Conservation (phyloP, 306 rosid species). For the Sicyos edulis region DNA sequence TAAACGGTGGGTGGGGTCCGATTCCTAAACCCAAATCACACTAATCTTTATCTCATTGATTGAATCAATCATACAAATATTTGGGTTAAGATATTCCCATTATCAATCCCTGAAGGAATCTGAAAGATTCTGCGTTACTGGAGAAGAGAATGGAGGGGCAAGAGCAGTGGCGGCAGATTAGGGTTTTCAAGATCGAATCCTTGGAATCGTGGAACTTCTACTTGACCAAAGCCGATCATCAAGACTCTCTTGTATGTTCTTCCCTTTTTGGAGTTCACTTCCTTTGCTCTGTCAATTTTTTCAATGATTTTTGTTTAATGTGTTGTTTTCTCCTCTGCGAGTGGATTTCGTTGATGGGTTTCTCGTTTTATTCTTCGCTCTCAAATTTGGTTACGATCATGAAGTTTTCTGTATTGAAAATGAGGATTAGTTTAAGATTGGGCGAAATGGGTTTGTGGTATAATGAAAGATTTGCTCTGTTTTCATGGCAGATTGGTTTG, state of each 20-base stretch:
- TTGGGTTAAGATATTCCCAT: neutral
- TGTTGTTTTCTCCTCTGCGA: neutral
- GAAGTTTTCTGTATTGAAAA: neutral
- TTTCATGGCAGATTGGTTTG: slow-evolving; percentile 12
- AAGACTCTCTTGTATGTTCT: slow-evolving; percentile 49
- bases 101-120: slow-evolving; percentile 11
- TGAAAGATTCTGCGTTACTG: slow-evolving; percentile 4
- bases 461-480: neutral
- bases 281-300: slow-evolving; percentile 4
- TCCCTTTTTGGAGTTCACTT: neutral
- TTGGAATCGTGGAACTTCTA: slow-evolving; percentile 60
- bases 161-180: slow-evolving; percentile 26
- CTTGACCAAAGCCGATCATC: slow-evolving; percentile 47
- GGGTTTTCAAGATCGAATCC: slow-evolving; percentile 56
- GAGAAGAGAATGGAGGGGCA: slow-evolving; percentile 34
- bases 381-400: neutral
- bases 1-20: slow-evolving; percentile 23
- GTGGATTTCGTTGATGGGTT: neutral
- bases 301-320: neutral
- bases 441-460: neutral
- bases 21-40: neutral
- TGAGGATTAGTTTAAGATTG: slow-evolving; percentile 2
- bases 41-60: neutral
- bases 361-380: neutral
- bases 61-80: neutral